Percentiles rank a stretch among this genome's conserved stretches.
phyloP scores from a whole-genome alignment of 2,329 filamentous ascomycete genomes.

The Penicillium sp. region DNA sequence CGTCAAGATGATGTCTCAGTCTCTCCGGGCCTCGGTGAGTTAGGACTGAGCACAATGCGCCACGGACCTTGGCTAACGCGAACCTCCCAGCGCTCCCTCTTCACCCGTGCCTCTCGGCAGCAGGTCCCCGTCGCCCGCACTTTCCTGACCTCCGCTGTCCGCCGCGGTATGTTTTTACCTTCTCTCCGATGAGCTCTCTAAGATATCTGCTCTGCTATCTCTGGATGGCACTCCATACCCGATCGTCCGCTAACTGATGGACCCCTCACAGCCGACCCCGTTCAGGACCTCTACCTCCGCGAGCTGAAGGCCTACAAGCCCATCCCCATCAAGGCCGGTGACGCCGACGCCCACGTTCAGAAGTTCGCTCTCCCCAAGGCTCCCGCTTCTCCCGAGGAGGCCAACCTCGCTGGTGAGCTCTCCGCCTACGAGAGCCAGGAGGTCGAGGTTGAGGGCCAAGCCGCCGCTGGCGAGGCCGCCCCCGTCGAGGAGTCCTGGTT shows the following conservation, averaged over 20 bases:
- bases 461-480: slow-evolving; percentile 64
- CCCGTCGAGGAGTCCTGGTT: slow-evolving; percentile 77
- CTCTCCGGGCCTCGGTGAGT: slow-evolving; percentile 65
- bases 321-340: slow-evolving; percentile 78
- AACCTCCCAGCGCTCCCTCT: slow-evolving; percentile 59
- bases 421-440: slow-evolving; percentile 93
- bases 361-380: slow-evolving; percentile 80
- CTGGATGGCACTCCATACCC: slow-evolving; percentile 27
- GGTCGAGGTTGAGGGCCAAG: slow-evolving; percentile 91
- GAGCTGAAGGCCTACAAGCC: slow-evolving; percentile 97
- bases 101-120: slow-evolving; percentile 64
- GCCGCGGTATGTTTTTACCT: slow-evolving; percentile 60
- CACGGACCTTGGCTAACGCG: slow-evolving; percentile 16
- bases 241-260: slow-evolving; percentile 25
- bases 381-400: slow-evolving; percentile 88
- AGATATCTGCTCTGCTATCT: neutral
- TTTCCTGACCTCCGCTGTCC: slow-evolving; percentile 65
- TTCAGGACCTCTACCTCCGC: slow-evolving; percentile 96
- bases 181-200: neutral
- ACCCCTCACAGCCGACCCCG: slow-evolving; percentile 76
- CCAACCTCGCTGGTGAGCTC: slow-evolving; percentile 87
- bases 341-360: slow-evolving; percentile 88
- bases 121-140: slow-evolving; percentile 62
- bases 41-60: slow-evolving; percentile 4
- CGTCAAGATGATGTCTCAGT: slow-evolving; percentile 62